A percentile compares a stretch with the other conserved stretches of the same genome.
phyloP scores from a whole-genome alignment of 768 basidiomycete species.

The Suillus ampliporus region DNA sequence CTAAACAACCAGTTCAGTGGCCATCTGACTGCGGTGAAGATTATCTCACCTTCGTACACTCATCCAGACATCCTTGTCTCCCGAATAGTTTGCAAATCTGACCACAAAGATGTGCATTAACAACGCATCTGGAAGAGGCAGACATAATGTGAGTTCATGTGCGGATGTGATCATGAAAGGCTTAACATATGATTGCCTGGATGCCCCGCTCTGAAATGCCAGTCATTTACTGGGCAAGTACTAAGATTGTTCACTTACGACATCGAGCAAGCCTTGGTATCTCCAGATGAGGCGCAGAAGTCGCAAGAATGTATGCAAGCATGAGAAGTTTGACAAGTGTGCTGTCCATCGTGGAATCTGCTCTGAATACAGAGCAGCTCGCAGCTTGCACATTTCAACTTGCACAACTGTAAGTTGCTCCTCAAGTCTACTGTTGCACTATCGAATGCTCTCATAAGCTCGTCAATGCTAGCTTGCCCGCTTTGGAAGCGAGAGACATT shows the following conservation, averaged over 20 bases:
- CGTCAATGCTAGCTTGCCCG: constrained; percentile 49
- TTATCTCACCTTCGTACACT: constrained; percentile 55
- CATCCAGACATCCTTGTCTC: constrained; percentile 54
- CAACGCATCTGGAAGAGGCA: constrained; percentile 50
- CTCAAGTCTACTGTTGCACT: constrained; percentile 50
- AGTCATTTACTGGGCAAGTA: background rate
- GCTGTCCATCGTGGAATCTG: constrained; percentile 49
- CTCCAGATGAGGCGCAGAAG: constrained; percentile 42
- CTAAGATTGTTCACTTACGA: constrained; percentile 41
- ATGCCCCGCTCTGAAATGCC: constrained; percentile 57
- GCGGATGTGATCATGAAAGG: background rate
- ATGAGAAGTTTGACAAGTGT: constrained; percentile 59
- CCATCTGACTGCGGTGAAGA: background rate
- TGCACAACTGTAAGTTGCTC: constrained; percentile 54
- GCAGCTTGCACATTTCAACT: constrained; percentile 51
- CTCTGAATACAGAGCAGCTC: constrained; percentile 53
- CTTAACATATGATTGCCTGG: constrained; percentile 58
- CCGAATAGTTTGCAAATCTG: constrained; percentile 50
- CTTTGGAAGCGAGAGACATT: constrained; percentile 55
- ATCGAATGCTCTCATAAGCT: constrained; percentile 52
- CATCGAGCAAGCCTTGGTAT: constrained; percentile 47
- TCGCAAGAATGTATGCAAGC: constrained; percentile 49
- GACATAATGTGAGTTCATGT: background rate
- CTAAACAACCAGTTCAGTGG: constrained; percentile 31
- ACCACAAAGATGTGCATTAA: constrained; percentile 59